Conservation (phyloP, 768 basidiomycete genomes). For the Lactifluus rugatus region DNA sequence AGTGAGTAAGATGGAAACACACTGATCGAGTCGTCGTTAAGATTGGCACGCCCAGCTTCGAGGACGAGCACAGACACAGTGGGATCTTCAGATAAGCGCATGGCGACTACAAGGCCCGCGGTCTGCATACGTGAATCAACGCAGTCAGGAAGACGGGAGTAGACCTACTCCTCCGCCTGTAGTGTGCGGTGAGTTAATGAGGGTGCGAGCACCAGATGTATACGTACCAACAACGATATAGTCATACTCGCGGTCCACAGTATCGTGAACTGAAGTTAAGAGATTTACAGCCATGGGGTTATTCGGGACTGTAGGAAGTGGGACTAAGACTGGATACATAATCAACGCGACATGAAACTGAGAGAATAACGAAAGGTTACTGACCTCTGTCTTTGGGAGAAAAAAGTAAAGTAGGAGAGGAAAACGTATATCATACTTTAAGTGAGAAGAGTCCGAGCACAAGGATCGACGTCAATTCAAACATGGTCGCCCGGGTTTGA, state of each 20-base stretch:
- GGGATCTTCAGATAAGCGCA: conserved; percentile 23
- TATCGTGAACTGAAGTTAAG: background rate
- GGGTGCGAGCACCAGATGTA: background rate
- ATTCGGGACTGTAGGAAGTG: background rate
- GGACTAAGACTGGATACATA: too few relatives aligned
- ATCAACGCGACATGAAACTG: too few relatives aligned
- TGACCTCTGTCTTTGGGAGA: too few relatives aligned
- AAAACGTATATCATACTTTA: too few relatives aligned
- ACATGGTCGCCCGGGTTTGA: too few relatives aligned
- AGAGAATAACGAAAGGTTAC: too few relatives aligned
- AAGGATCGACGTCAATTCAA: too few relatives aligned
- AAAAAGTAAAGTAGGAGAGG: too few relatives aligned
- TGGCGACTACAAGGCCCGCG: conserved; percentile 21
- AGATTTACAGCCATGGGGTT: background rate
- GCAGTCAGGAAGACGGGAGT: background rate
- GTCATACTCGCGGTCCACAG: conserved; percentile 4
- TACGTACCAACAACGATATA: conserved; percentile 7
- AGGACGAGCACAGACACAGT: conserved; percentile 21
- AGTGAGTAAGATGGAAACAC: background rate
- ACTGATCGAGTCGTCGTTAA: conserved; percentile 16
- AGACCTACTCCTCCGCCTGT: conserved; percentile 2
- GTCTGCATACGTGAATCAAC: background rate
- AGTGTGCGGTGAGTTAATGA: background rate
- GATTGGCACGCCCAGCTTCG: conserved; percentile 22
- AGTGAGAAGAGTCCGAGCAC: too few relatives aligned